Evolutionary conservation across 345 rosid species (phyloP), one percentile per base, ranked within the genome.

Genomic region (Mangifera indica): DNA sequence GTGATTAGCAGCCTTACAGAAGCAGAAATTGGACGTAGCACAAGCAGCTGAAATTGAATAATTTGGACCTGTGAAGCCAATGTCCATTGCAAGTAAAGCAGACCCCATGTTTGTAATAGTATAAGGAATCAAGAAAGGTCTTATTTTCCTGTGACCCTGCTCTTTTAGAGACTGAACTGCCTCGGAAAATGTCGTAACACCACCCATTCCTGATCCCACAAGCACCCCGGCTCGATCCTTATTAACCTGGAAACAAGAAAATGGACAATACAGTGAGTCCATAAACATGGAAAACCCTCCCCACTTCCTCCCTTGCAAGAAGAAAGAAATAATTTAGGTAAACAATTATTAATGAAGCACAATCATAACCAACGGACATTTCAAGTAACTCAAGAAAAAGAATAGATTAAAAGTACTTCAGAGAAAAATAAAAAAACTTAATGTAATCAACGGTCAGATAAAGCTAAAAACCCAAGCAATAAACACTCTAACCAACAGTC

Each of bases 121-220:
- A 83, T 89, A 96, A 20, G 99, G 99, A 76, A 93, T 87, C 61
- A 93, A 87, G 77, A 96, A 96, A 15, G 98, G 99, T 63, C 92
- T 84, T 51, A 96, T 37, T 87, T 80, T 93, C 82, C 95, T 79
- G 63, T 87, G 84, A 74, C 99, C 98, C 75, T 79, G 93, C 85
- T 96, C 98, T 66, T 93, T 86, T 20, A 96, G 80, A 75, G 89
- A 76, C 80, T 91, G 83, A 80, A 93, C 90, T 44, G 94, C 98
- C 67, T 96, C 96, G 22, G 94, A 92, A 72, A 92, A 89, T 22
- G 88, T 94, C 13, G 93, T 84, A 65, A 95, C 85, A 57, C 98
- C 98, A 70, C 99, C 99, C 99, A 95, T 95, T 57, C 97, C 99
- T 62, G 99, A 91, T 72, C 99, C 99, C 60, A 95, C 98, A 67